These are phyloP conservation scores for Nissolia schottii DNA, from an alignment of 306 rosid genomes.

Conservation along the genomic window DNA sequence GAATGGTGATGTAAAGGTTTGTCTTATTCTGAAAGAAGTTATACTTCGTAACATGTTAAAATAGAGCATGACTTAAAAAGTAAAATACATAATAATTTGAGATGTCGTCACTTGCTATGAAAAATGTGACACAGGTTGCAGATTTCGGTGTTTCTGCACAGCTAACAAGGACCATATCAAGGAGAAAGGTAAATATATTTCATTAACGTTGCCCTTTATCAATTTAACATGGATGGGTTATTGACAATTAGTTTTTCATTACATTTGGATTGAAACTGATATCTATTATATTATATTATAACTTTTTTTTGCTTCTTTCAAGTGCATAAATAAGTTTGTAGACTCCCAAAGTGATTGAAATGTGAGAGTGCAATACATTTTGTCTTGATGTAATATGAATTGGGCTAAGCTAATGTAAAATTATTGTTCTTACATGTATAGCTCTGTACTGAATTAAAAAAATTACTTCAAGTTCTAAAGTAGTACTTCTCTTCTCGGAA, in stretches of 20 bases:
- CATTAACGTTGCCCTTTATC: slow-evolving; percentile 11
- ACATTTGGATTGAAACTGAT: neutral
- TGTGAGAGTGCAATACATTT: neutral
- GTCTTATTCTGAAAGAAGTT: slow-evolving; percentile 14
- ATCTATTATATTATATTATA: neutral
- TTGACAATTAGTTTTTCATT: neutral
- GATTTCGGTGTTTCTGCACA: slow-evolving; percentile 99
- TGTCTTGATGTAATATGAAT: slow-evolving; percentile 2
- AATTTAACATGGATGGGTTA: neutral
- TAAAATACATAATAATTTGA: slow-evolving; percentile 19
- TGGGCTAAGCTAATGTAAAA: neutral
- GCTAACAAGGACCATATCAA: slow-evolving; percentile 94
- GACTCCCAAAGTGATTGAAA: slow-evolving; percentile 13
- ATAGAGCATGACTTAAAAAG: slow-evolving; percentile 6
- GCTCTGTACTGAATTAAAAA: neutral
- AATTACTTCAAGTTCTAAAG: neutral
- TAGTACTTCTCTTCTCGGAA: neutral
- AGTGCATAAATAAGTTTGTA: neutral
- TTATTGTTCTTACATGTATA: neutral
- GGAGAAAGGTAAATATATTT: slow-evolving; percentile 77
- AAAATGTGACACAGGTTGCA: slow-evolving; percentile 69
- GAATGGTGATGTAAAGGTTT: slow-evolving; percentile 96
- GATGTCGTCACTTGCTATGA: slow-evolving; percentile 21
- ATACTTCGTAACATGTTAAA: neutral
- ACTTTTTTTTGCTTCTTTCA: slow-evolving; percentile 4